These are phyloP conservation scores for Ilex asprella DNA, from an alignment of 257 asterid species.

Conservation along the genomic window DNA sequence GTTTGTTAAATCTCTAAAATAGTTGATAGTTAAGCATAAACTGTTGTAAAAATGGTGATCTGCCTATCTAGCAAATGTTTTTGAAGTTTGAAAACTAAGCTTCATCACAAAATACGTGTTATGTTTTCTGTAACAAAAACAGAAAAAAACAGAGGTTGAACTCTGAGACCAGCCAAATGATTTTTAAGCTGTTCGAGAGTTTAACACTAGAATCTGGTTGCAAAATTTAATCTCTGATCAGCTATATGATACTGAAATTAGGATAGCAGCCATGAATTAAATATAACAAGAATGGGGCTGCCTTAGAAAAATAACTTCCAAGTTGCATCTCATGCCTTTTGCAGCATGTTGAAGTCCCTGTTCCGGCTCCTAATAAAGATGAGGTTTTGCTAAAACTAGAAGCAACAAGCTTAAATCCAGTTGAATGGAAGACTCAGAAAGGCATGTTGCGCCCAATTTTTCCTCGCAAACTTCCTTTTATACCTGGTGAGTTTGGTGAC, in stretches of 20 bases:
- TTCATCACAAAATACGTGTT: too few relatives aligned
- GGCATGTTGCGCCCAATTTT: slow-evolving; percentile 52
- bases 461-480: slow-evolving; percentile 39
- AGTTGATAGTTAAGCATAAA: too few relatives aligned
- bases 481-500: slow-evolving; percentile 43
- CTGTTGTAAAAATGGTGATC: background rate
- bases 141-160: background rate
- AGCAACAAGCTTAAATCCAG: slow-evolving; percentile 60
- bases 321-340: slow-evolving; percentile 3
- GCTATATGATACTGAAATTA: too few relatives aligned
- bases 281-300: background rate
- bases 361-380: slow-evolving; percentile 48
- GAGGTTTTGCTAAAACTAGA: slow-evolving; percentile 66
- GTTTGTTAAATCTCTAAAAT: too few relatives aligned
- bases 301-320: background rate
- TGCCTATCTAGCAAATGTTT: too few relatives aligned
- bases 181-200: too few relatives aligned
- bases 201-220: too few relatives aligned
- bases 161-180: background rate
- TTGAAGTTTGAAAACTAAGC: background rate
- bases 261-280: background rate
- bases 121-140: too few relatives aligned
- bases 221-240: too few relatives aligned
- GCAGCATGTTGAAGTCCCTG: slow-evolving; percentile 65
- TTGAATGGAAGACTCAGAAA: slow-evolving; percentile 61